Evolutionary conservation across 2,329 filamentous ascomycete genomes (phyloP), one percentile per base, ranked within the genome.

Genomic region (Fusarium siculi): DNA sequence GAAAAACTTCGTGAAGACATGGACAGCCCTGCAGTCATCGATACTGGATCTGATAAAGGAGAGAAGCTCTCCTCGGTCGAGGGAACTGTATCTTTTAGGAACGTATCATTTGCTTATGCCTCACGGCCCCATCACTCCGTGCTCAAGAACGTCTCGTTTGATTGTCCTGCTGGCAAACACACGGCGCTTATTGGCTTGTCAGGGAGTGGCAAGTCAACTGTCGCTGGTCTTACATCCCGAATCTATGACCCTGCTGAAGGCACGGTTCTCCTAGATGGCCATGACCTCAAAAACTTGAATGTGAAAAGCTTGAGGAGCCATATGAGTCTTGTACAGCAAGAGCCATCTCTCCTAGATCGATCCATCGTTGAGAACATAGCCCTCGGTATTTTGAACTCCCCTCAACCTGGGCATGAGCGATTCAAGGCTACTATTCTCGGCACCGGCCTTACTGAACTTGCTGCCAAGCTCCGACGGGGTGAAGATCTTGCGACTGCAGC

Each of bases 151-250:
- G 79, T 87, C 42, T 79, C 86, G 78, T 74, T 88, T 84, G 77
- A 84, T 82, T 79, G 82, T 82, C 89, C 74, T n/a, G 80, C 84
- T 25, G 82, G 84, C 39, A 85, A 86, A 71, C 81, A 84, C 67
- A 90, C 88, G 0, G 89, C 88, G 7, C 83, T 91, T 37, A 88
- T 91, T 4, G 89, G 89, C 1, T 83, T 88, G 2, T 90, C 87
- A 2, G 89, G 89, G 3, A 88, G 86, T 61, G 88, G 87, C 6
- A 90, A 90, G 70, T 89, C 87, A 11, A 90, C 87, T 4, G 81
- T 90, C 42, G 86, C 88, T 4, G 86, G 85, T 9, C 80, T 91
- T 5, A 78, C 89, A 2, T 85, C 88, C 42, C 83, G 90, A 42
- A 84, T 91, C 37, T 91, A 92, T 70, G 87, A 90, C 58, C 87